phyloP scores from a whole-genome alignment of 2,329 filamentous ascomycete species.

The Orbilia blumenaviensis region DNA sequence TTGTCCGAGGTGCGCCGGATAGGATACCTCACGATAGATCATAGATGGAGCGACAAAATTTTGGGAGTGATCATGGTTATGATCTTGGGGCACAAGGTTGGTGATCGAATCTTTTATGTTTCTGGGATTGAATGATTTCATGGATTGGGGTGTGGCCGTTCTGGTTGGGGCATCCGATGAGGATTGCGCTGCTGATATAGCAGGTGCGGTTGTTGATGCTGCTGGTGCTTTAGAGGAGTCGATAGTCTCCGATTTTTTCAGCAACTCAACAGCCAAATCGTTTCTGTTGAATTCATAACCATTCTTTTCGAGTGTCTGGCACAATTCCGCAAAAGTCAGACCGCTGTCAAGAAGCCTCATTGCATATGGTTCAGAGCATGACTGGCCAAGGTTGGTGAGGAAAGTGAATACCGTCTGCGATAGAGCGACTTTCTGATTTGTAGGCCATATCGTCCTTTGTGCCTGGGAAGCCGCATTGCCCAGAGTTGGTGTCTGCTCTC shows the following conservation, averaged over 20 bases:
- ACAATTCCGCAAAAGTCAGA: conserved; percentile 34
- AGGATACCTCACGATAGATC: conserved; percentile 39
- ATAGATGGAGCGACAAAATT: conserved; percentile 38
- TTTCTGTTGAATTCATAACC: conserved; percentile 46
- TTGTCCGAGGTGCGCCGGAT: conserved; percentile 6
- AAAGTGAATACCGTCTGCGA: conserved; percentile 26
- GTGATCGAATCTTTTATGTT: conserved; percentile 49
- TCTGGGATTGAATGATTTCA: conserved; percentile 47
- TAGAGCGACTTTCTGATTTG: conserved; percentile 22
- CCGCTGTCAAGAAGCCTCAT: conserved; percentile 30
- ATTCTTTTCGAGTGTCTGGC: conserved; percentile 22
- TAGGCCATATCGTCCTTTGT: conserved; percentile 38
- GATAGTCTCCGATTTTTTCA: conserved; percentile 18
- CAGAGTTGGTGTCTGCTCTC: not conserved
- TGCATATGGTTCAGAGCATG: conserved; percentile 18
- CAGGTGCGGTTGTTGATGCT: not conserved
- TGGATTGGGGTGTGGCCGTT: conserved; percentile 23
- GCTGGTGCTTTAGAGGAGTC: not conserved
- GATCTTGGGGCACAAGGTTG: not conserved
- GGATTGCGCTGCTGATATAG: conserved; percentile 31
- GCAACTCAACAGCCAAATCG: conserved; percentile 23
- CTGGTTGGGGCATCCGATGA: not conserved
- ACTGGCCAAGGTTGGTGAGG: not conserved
- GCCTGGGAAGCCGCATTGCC: conserved; percentile 27
- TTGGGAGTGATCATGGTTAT: conserved; percentile 10